Evolutionary conservation across 1,139 yeast genomes (phyloP), one percentile per base, ranked within the genome.

Genomic region (Keqinozyma sinolaborantium): DNA sequence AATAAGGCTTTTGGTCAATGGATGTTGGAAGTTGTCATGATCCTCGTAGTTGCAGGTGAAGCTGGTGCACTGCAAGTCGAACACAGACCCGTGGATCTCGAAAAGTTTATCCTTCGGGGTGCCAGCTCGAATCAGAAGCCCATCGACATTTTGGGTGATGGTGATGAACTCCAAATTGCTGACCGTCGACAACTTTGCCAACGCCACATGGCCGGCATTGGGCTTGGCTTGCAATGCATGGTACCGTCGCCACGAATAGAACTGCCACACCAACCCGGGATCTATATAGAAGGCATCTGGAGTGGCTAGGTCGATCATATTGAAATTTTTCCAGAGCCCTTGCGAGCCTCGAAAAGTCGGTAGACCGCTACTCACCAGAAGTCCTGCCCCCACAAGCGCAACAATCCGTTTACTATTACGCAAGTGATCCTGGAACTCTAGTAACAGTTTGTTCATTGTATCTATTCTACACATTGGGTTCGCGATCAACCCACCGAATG

Each of bases 191-290:
- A 85, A 59, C 49, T 68, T 69, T 0, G 90, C 81, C 32, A 87
- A 56, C 3, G 90, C 83, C 30, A 50, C 50, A 50, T 87, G 96
- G 0, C 92, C 95, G 12, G 51, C 54, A 45, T 86, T 86, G 1
- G 96, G 95, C 28, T 53, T 56, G 1, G 92, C 88, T 29, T 58
- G 56, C 32, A 85, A 58, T 0, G 95, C 90, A 27, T 64, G 64
- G 33, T 64, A 69, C 31, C 96, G 55, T 38, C 95, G 61, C 58
- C 79, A 76, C 5, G 88, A 70, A 53, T 87, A 86, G 47, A 83
- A 87, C 49, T 84, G 92, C 96, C 96, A 87, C 3, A 87, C 95
- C 15, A 86, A 64, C 0, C 86, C 85, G 0, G 96, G 95, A 50
- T 86, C 90, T 13, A 70, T 66, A 38, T 79, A 76, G 51, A 87